phyloP scores from a whole-genome alignment of 2,329 filamentous ascomycete genomes.

The Scorias spongiosa region DNA sequence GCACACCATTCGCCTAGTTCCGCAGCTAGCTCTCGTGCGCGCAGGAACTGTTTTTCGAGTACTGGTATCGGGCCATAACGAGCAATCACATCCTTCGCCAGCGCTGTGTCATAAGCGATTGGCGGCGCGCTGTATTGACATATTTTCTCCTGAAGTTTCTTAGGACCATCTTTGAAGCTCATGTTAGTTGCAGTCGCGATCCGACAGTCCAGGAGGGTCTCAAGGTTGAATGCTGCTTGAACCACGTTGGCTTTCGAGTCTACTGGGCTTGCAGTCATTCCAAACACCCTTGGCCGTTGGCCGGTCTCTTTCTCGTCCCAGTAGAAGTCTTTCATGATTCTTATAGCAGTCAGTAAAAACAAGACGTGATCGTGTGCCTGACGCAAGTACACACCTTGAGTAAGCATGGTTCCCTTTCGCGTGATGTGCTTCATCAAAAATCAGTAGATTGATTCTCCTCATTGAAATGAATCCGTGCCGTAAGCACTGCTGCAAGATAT shows the following conservation, averaged over 20 bases:
- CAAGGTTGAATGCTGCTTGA: constrained; percentile 52
- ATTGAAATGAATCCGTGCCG: constrained; percentile 68
- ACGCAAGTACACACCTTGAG: constrained; percentile 37
- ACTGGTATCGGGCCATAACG: constrained; percentile 36
- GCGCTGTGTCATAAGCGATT: constrained; percentile 43
- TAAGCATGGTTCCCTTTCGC: constrained; percentile 90
- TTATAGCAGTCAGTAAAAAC: constrained; percentile 11
- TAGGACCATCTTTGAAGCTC: constrained; percentile 42
- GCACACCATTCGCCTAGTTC: constrained; percentile 72
- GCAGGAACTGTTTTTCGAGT: constrained; percentile 44
- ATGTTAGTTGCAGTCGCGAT: constrained; percentile 64
- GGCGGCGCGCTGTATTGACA: constrained; percentile 40
- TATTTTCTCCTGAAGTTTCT: constrained; percentile 43
- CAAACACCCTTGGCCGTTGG: constrained; percentile 62
- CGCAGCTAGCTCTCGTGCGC: constrained; percentile 43
- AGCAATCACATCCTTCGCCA: constrained; percentile 44
- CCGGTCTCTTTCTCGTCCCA: constrained; percentile 29
- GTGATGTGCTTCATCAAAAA: constrained; percentile 95
- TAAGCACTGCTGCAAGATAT: constrained; percentile 66
- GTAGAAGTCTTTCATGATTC: constrained; percentile 82
- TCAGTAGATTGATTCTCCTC: constrained; percentile 68
- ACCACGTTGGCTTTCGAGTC: constrained; percentile 64
- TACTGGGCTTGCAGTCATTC: constrained; percentile 93
- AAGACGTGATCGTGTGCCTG: neutral
- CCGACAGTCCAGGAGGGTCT: constrained; percentile 60